Base-by-base conservation (phyloP, 164 flowering plant genomes). In the Vitis riparia region DNA sequence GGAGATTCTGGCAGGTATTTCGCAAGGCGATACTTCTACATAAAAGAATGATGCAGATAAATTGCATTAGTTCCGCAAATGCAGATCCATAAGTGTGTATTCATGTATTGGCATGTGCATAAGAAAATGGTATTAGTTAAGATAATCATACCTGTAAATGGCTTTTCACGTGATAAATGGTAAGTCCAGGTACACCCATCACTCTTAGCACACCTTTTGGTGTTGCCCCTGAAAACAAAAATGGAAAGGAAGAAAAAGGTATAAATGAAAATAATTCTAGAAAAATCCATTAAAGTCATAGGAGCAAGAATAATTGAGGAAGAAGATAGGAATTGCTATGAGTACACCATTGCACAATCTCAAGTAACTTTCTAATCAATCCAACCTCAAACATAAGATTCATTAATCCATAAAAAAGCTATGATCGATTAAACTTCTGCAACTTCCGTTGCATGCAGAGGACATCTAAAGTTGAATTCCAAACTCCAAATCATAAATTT, bases 141-240 rank as follows among this genome's bases (percentile, higher is more conserved):
- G 15, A 65, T 37, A 52, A 52, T 48, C 29, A 50, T 64, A 88
- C 92, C 89, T 88, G 92, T 71, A 88, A 73, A 77, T 88, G 90
- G 80, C 92, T 88, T 75, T 88, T 88, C 63, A 88, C 90, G 75
- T 88, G 92, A 77, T 87, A 88, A 70, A 88, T 88, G 16, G 92
- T 88, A 37, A 88, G 84, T 47, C 92, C 92, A 62, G 90, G 84
- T 59, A 88, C 90, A 59, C 92, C 89, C 92, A 88, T 88, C 76
- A 87, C 88, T 70, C 89, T 81, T 14, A 88, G 71, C 75, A 88
- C 90, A 68, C 92, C 92, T 80, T 88, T 88, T 32, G 92, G 92
- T 51, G 92, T 88, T 58, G 92, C 92, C 72, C 90, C 92, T 87
- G 76, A 74, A 78, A 68, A 30, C 9, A 67, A 72, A 29, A 44